A percentile compares a stretch with the other conserved stretches of the same genome.
phyloP scores from a whole-genome alignment of 2,329 filamentous ascomycete species.

The Hypocreales sp. region DNA sequence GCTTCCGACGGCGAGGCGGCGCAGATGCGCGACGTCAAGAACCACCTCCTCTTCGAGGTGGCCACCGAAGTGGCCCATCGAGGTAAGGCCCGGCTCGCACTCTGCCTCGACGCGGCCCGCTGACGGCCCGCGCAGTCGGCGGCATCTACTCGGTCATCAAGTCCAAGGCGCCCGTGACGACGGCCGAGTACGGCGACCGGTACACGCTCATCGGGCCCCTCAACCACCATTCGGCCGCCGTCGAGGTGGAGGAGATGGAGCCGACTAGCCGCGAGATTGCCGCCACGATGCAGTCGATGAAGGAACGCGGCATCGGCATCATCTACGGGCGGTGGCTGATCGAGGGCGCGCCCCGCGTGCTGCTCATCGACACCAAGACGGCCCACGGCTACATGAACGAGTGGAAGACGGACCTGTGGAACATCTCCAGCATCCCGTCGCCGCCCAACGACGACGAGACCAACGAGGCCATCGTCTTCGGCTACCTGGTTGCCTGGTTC shows the following conservation, averaged over 20 bases:
- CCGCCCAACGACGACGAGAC: conserved; percentile 86
- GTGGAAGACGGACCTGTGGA: conserved; percentile 96
- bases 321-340: conserved; percentile 96
- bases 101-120: conserved; percentile 4
- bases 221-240: conserved; percentile 84
- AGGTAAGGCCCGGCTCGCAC: conserved; percentile 36
- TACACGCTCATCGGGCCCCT: conserved; percentile 93
- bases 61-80: conserved; percentile 95
- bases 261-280: conserved; percentile 67
- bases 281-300: conserved; percentile 82
- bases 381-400: conserved; percentile 85
- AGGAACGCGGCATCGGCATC: conserved; percentile 74
- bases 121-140: conserved; percentile 45
- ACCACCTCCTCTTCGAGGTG: conserved; percentile 92
- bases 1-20: conserved; percentile 24
- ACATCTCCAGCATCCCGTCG: conserved; percentile 81
- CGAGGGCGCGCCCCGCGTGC: conserved; percentile 82
- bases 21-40: conserved; percentile 61
- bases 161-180: conserved; percentile 95
- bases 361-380: conserved; percentile 89
- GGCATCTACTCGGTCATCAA: conserved; percentile 99
- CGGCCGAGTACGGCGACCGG: conserved; percentile 92
- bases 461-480: conserved; percentile 94
- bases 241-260: conserved; percentile 88
- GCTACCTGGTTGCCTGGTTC: conserved; percentile 96